These are phyloP conservation scores for Rhytidhysteron rufulum DNA, from an alignment of 2,329 filamentous ascomycete genomes.

Conservation along the genomic window DNA sequence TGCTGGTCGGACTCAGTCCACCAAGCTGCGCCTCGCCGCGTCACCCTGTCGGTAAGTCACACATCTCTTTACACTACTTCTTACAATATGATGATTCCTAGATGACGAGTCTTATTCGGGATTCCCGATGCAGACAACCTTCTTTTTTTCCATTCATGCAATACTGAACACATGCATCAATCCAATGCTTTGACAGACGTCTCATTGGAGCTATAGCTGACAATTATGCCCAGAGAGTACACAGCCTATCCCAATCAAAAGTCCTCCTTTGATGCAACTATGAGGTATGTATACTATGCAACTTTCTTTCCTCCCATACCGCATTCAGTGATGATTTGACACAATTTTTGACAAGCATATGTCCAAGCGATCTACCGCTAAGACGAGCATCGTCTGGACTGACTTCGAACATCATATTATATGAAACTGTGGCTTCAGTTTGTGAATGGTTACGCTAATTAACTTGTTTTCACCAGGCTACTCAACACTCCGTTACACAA, in stretches of 20 bases:
- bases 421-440: conserved; percentile 19
- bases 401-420: conserved; percentile 24
- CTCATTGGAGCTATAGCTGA: not conserved
- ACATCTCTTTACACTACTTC: not conserved
- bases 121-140: conserved; percentile 67
- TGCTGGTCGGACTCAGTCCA: too few species aligned
- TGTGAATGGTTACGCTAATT: too few species aligned
- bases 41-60: too few species aligned
- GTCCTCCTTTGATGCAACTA: not conserved
- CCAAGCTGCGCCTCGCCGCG: too few species aligned
- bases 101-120: conserved; percentile 80
- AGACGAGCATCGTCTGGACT: conserved; percentile 43
- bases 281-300: too few species aligned
- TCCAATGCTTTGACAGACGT: conserved; percentile 1
- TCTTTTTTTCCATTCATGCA: conserved; percentile 72
- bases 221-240: not conserved
- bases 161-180: conserved; percentile 40
- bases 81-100: conserved; percentile 49
- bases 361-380: conserved; percentile 66
- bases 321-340: conserved; percentile 72
- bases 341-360: conserved; percentile 93
- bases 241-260: not conserved
- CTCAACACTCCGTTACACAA: not conserved
- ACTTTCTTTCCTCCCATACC: too few species aligned
- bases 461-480: too few species aligned